A percentile compares a stretch with the other conserved stretches of the same genome.
phyloP scores from a whole-genome alignment of 2,329 filamentous ascomycete genomes.

The Salinomyces thailandicus region DNA sequence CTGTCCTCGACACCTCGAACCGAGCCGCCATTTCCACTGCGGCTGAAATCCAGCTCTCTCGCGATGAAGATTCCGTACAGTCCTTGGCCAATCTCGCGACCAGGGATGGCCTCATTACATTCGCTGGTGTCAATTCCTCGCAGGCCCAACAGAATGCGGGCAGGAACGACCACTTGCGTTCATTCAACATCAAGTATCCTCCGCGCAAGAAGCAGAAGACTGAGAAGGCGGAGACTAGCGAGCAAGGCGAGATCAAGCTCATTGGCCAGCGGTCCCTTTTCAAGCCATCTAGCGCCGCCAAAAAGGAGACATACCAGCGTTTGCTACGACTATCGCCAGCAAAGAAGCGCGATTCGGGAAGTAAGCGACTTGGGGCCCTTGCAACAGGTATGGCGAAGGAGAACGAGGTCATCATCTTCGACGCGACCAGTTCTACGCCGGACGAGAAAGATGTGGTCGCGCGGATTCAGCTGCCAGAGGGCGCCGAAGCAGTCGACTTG shows the following conservation, averaged over 20 bases:
- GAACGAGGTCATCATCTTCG: constrained; percentile 71
- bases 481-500: constrained; percentile 55
- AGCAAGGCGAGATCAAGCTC: constrained; percentile 30
- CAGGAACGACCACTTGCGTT: constrained; percentile 74
- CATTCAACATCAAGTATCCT: constrained; percentile 55
- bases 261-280: constrained; percentile 45
- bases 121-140: constrained; percentile 78
- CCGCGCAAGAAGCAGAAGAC: constrained; percentile 34
- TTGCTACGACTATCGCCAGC: constrained; percentile 48
- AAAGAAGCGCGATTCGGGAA: constrained; percentile 38
- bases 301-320: constrained; percentile 50
- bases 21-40: constrained; percentile 51
- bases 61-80: constrained; percentile 80
- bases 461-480: constrained; percentile 40
- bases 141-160: constrained; percentile 60
- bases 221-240: constrained; percentile 26
- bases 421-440: constrained; percentile 48
- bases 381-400: constrained; percentile 64
- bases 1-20: constrained; percentile 60
- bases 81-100: constrained; percentile 61
- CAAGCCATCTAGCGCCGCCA: constrained; percentile 31
- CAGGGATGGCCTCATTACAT: constrained; percentile 43
- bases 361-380: constrained; percentile 61
- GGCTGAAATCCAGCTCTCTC: constrained; percentile 66
- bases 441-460: constrained; percentile 43